Evolutionary conservation across 2,329 filamentous ascomycete species (phyloP), one percentile per base, ranked within the genome.

Genomic region (Fusarium nisikadoi): DNA sequence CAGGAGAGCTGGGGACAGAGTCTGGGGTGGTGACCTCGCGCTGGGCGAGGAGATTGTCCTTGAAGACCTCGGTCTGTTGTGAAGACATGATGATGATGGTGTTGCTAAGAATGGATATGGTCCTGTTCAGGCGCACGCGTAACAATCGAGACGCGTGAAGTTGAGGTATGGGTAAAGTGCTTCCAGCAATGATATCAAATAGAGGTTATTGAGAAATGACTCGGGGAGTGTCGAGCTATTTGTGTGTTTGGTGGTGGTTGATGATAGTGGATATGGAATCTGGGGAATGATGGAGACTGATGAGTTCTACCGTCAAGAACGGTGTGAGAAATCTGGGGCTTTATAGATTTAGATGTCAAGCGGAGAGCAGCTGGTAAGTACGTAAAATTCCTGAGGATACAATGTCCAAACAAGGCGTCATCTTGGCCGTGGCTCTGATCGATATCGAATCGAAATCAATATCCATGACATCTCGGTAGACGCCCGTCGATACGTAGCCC

Each of bases 221-320:
- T 59, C 31, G 56, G 33, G 41, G 25, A 31, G 31, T 49, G 45
- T 61, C 42, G 35, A 69, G 63, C 42, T 73, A 45, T 74, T 73
- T 59, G 65, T 60, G 57, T 63, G 54, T 27, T 62, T 57, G 60
- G 25, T 35, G 19, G 27, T 66, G 49, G 55, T 36, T 66, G 45
- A n/a, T 68, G 57, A 55, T 63, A 47, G 61, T 70, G 69, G 60
- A 60, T 53, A 62, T 62, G 27, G 62, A 71, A 73, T 63, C 66
- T 68, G 71, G 68, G 64, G 71, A 62, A 66, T 33, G 62, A 63
- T 74, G 60, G 70, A 62, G 66, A 63, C 62, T 72, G 68, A 62
- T 52, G 66, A 46, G 58, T 72, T 71, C 74, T 81, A 83, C 81
- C 81, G 81, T 83, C 80, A 79, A 72, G 80, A 82, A 83, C 81